Evolutionary conservation across 495 filamentous ascomycete species (phyloP).

Genomic region (Penicillium canescens): DNA sequence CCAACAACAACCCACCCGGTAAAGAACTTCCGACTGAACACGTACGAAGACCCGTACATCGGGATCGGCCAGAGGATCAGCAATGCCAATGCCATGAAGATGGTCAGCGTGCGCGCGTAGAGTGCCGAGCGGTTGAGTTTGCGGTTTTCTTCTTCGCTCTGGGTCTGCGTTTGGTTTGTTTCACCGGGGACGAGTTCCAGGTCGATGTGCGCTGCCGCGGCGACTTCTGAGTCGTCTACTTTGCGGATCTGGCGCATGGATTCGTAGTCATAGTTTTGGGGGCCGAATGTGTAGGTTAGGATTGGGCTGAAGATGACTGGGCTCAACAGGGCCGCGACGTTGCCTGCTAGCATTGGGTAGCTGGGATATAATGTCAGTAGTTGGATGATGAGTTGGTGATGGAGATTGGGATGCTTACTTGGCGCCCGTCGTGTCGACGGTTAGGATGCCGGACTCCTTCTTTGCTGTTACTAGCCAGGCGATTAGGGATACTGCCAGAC

Average conservation of each 20-base stretch:
- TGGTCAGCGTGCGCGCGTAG: slow-evolving; percentile 77
- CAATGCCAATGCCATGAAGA: slow-evolving; percentile 72
- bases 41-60: slow-evolving; percentile 83
- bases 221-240: slow-evolving; percentile 80
- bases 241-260: slow-evolving; percentile 82
- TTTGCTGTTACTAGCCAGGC: slow-evolving; percentile 92
- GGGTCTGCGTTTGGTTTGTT: slow-evolving; percentile 27
- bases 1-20: slow-evolving; percentile 88
- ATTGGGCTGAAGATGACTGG: slow-evolving; percentile 78
- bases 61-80: slow-evolving; percentile 94
- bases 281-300: slow-evolving; percentile 70
- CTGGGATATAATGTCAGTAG: slow-evolving; percentile 16
- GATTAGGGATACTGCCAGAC: slow-evolving; percentile 72
- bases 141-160: slow-evolving; percentile 61
- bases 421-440: slow-evolving; percentile 72
- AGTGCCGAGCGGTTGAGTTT: slow-evolving; percentile 72
- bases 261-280: slow-evolving; percentile 87
- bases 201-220: slow-evolving; percentile 66
- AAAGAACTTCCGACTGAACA: slow-evolving; percentile 90
- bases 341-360: slow-evolving; percentile 88
- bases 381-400: not conserved
- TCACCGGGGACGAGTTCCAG: slow-evolving; percentile 68
- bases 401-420: slow-evolving; percentile 49
- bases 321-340: slow-evolving; percentile 76
- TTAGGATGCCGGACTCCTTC: slow-evolving; percentile 70